Conservation (phyloP, 148 eudicot genomes). For the Rhododendron molle region DNA sequence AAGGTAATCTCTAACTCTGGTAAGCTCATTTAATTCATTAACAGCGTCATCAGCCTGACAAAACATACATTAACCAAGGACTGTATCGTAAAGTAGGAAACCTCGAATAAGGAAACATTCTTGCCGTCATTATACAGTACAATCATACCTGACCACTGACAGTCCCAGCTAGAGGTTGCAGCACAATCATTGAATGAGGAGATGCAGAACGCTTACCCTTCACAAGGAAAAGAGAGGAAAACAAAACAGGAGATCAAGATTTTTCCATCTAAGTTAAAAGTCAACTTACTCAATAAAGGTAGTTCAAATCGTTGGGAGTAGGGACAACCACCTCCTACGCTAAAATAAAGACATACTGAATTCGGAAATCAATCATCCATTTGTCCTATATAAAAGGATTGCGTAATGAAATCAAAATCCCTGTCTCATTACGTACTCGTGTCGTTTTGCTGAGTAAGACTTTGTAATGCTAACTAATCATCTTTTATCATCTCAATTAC, state of each 20-base stretch:
- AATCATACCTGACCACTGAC: conserved; percentile 75
- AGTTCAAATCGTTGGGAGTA: neutral
- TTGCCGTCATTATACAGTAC: conserved; percentile 19
- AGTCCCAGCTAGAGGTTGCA: conserved; percentile 78
- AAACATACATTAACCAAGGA: conserved; percentile 11
- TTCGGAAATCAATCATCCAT: neutral
- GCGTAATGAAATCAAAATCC: neutral
- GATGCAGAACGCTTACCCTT: conserved; percentile 76
- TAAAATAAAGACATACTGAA: neutral
- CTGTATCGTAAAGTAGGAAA: neutral
- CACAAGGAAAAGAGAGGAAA: conserved; percentile 1
- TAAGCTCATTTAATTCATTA: conserved; percentile 77
- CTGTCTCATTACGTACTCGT: neutral
- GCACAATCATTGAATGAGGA: conserved; percentile 71
- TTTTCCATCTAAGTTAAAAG: neutral
- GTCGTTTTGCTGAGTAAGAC: neutral
- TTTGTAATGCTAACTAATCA: neutral
- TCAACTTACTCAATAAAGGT: neutral
- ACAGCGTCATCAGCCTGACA: conserved; percentile 75
- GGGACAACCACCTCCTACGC: neutral
- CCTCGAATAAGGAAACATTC: neutral
- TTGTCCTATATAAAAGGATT: neutral
- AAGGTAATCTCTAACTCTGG: conserved; percentile 77
- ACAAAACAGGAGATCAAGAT: neutral
- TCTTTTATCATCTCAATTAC: neutral